Conservation (phyloP, 495 filamentous ascomycete species). For the Podospora pseudoanserina region DNA sequence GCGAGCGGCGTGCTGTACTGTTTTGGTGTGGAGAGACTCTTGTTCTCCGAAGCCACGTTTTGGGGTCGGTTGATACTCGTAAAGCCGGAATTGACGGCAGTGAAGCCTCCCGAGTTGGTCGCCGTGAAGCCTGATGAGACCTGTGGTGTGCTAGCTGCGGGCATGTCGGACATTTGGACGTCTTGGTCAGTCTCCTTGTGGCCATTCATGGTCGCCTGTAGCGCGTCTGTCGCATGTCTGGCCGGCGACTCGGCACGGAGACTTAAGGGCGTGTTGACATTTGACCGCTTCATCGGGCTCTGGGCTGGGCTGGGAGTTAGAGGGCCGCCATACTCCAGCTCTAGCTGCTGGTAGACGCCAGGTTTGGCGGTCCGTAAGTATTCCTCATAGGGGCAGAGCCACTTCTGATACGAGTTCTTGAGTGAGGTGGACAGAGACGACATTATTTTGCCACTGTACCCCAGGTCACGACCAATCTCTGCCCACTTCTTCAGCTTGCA, state of each 20-base stretch:
- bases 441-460: slow-evolving; percentile 99
- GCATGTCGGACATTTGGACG: slow-evolving; percentile 54
- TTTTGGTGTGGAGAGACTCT: slow-evolving; percentile 43
- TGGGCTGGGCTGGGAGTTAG: slow-evolving; percentile 86
- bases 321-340: slow-evolving; percentile 89
- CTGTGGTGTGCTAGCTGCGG: slow-evolving; percentile 39
- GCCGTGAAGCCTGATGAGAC: slow-evolving; percentile 69
- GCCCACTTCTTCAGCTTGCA: slow-evolving; percentile 99
- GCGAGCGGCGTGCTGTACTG: slow-evolving; percentile 50
- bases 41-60: slow-evolving; percentile 30
- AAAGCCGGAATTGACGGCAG: slow-evolving; percentile 59
- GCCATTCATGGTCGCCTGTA: slow-evolving; percentile 61
- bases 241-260: slow-evolving; percentile 66
- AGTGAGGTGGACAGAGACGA: slow-evolving; percentile 97
- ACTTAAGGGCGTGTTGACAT: slow-evolving; percentile 64
- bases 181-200: slow-evolving; percentile 45
- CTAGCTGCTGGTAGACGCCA: slow-evolving; percentile 92
- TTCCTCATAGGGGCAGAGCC: slow-evolving; percentile 94
- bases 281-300: slow-evolving; percentile 77
- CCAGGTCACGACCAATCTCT: slow-evolving; percentile 93
- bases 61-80: slow-evolving; percentile 65
- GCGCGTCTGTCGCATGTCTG: slow-evolving; percentile 62
- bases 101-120: slow-evolving; percentile 53
- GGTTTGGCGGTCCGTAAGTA: slow-evolving; percentile 91
- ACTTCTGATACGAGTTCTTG: slow-evolving; percentile 96